These are phyloP conservation scores for Dictyostelium citrinum DNA, from an alignment of 78 protist species.

Conservation along the genomic window DNA sequence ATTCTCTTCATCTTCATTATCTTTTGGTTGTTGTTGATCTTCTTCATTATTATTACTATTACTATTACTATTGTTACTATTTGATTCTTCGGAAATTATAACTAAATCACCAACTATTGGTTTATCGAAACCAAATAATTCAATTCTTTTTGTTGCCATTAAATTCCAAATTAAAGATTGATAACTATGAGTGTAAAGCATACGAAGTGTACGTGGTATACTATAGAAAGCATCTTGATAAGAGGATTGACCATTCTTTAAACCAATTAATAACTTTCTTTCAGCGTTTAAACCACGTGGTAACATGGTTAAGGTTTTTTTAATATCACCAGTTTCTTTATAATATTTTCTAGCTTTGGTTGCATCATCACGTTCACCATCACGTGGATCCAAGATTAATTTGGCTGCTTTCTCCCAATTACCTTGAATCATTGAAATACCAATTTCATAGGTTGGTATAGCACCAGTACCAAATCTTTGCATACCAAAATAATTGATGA, in stretches of 20 bases:
- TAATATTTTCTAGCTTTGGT: constrained; percentile 7
- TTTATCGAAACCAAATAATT: constrained; percentile 15
- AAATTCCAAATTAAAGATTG: constrained; percentile 86
- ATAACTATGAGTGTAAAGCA: constrained; percentile 82
- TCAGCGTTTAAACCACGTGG: constrained; percentile 24
- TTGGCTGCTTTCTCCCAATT: constrained; percentile 61
- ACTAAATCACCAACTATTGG: constrained; percentile 80
- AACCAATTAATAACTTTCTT: background rate
- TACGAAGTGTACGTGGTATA: constrained; percentile 61
- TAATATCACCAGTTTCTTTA: constrained; percentile 38
- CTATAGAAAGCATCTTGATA: constrained; percentile 29
- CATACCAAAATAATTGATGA: constrained; percentile 88
- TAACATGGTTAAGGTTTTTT: background rate
- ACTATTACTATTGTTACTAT: background rate
- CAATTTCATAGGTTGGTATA: constrained; percentile 80
- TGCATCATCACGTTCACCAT: constrained; percentile 47
- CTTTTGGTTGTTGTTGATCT: background rate
- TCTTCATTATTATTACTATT: background rate
- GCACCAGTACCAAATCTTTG: constrained; percentile 91
- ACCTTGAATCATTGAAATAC: constrained; percentile 53
- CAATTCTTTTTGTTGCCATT: constrained; percentile 79
- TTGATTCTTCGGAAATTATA: background rate
- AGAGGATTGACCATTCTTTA: background rate
- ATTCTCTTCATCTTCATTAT: background rate
- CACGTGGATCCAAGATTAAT: constrained; percentile 64